Percentiles rank a stretch among this genome's conserved stretches.
Conservation (phyloP, 1,139 yeast genomes). For the Pneumocystis oryctolagi region DNA sequence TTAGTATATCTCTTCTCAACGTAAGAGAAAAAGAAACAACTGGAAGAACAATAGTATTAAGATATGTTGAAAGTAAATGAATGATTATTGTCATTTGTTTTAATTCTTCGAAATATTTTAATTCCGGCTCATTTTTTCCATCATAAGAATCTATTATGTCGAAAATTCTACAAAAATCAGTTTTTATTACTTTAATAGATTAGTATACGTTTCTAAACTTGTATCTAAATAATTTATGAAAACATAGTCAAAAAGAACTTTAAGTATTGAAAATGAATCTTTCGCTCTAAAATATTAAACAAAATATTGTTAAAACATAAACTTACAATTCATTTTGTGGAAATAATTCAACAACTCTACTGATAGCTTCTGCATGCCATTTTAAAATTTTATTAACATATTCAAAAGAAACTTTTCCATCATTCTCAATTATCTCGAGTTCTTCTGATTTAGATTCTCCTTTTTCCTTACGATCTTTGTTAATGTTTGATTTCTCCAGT, state of each 20-base stretch:
- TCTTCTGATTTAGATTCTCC: constrained; percentile 2
- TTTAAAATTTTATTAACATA: constrained; percentile 52
- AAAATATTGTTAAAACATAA: background rate
- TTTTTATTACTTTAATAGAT: background rate
- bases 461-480: constrained; percentile 17
- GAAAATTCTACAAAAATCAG: constrained; percentile 28
- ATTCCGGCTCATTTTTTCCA: constrained; percentile 25
- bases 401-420: constrained; percentile 15
- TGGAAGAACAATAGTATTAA: constrained; percentile 58
- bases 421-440: constrained; percentile 4
- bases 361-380: constrained; percentile 63
- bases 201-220: constrained; percentile 39
- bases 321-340: constrained; percentile 36
- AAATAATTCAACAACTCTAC: constrained; percentile 60
- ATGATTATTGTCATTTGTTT: constrained; percentile 48
- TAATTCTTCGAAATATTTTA: constrained; percentile 38
- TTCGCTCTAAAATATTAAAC: constrained; percentile 26
- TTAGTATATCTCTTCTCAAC: constrained; percentile 44
- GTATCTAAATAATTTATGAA: constrained; percentile 63
- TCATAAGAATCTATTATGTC: constrained; percentile 33
- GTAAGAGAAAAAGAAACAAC: constrained; percentile 40
- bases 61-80: constrained; percentile 52
- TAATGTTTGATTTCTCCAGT: constrained; percentile 13
- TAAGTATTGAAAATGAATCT: constrained; percentile 51
- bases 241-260: constrained; percentile 50